Base-by-base conservation (phyloP, 371 early-diverging fungal genomes). In the Encephalitozoon cuniculi region DNA sequence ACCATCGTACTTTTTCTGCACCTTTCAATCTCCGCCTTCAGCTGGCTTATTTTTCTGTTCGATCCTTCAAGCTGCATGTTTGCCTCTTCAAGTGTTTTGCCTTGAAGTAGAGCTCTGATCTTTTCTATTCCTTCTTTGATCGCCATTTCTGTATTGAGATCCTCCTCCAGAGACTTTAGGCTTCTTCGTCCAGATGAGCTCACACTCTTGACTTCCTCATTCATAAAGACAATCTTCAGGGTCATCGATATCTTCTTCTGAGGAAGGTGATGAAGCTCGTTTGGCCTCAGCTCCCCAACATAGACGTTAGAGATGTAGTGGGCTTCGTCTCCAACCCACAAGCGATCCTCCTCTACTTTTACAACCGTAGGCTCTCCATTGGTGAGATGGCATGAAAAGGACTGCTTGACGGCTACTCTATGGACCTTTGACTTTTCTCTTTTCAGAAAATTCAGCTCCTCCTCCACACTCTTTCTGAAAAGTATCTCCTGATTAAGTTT, bases 41-140 rank as follows among this genome's bases (percentile, higher is more conserved):
- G 54, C 63, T 82, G 69, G 30, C 67, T 32, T 9, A 85, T 79
- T 39, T 78, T 79, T 54, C 79, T 82, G 39, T 68, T 71, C 18
- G 78, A 70, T 32, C 84, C 85, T 21, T 71, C 74, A 25, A 74
- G 71, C 65, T 85, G 84, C 67, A 34, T 52, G 23, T 76, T 41
- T 11, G 78, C 76, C 5, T 80, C 69, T 21, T 79, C 75, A 41
- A 68, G 39, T 37, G 73, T 55, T 12, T 74, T 69, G 2, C 78
- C 77, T n/a, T 37, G 21, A 26, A 79, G 21, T 15, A 78, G 25
- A 7, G 44, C 46, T 7, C 74, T 68, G 72, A 85, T 77, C 30
- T 66, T 75, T 30, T 78, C 78, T 21, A 83, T 46, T 41, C 83
- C 85, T 49, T 79, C 71, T 43, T 72, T 76, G 26, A 85, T 81